phyloP scores from a whole-genome alignment of 768 basidiomycete genomes.

The Lactarius sp. region DNA sequence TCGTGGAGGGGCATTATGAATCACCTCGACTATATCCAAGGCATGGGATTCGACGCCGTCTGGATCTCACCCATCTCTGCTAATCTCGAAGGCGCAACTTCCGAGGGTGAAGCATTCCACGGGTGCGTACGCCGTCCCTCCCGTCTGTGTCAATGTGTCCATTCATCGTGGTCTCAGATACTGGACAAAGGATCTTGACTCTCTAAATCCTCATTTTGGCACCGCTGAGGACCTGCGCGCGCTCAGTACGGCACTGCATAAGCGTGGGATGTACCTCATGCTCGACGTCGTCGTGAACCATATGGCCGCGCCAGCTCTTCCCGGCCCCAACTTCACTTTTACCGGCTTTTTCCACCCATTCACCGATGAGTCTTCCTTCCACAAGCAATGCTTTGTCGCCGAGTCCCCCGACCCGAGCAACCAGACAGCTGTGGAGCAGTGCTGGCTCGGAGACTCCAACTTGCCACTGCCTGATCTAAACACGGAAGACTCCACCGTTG shows the following conservation, averaged over 20 bases:
- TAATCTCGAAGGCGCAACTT: constrained; percentile 45
- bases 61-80: constrained; percentile 55
- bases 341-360: constrained; percentile 33
- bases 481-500: constrained; percentile 47
- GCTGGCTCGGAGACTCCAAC: constrained; percentile 53
- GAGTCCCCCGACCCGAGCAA: constrained; percentile 35
- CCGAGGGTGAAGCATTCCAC: constrained; percentile 54
- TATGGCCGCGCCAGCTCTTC: constrained; percentile 39
- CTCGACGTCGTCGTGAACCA: constrained; percentile 62
- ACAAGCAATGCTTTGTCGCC: constrained; percentile 38
- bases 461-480: constrained; percentile 56
- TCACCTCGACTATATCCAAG: constrained; percentile 59
- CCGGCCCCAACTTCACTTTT: constrained; percentile 27
- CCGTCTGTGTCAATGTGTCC: neutral
- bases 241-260: constrained; percentile 44
- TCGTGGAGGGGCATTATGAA: constrained; percentile 48
- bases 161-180: constrained; percentile 33
- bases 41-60: constrained; percentile 56
- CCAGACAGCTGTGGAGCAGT: constrained; percentile 48
- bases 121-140: constrained; percentile 34
- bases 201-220: constrained; percentile 52
- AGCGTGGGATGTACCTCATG: constrained; percentile 55
- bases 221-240: constrained; percentile 45
- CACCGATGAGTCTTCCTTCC: constrained; percentile 36
- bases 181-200: constrained; percentile 46